Percentiles rank a stretch among this genome's conserved stretches.
Conservation (phyloP, 202 grass and related monocot species). For the Schoenoplectus tabernaemontani region DNA sequence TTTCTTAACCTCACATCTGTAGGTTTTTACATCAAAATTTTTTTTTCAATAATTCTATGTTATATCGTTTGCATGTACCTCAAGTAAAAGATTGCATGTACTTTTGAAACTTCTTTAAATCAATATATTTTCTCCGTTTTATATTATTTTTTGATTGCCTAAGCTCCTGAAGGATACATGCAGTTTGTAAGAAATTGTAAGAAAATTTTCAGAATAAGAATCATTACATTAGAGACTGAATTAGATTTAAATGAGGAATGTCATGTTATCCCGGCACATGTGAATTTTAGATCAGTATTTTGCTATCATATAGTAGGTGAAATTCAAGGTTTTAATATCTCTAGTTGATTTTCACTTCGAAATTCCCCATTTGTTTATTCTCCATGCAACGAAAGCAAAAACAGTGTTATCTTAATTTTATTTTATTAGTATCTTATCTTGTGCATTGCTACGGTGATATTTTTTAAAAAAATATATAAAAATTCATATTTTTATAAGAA, state of each 20-base stretch:
- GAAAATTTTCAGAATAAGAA: conserved; percentile 39
- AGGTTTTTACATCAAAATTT: conserved; percentile 25
- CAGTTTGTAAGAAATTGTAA: conserved; percentile 42
- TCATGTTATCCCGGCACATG: conserved; percentile 41
- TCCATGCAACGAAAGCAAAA: no score
- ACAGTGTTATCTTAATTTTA: no score
- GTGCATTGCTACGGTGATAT: no score
- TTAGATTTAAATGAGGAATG: conserved; percentile 33
- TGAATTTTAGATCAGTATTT: conserved; percentile 43
- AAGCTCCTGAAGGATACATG: conserved; percentile 42
- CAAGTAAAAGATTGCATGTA: no score
- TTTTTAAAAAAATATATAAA: no score
- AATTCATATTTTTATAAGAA: no score
- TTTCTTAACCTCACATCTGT: conserved; percentile 94
- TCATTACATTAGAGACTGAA: conserved; percentile 41
- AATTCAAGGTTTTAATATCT: neutral
- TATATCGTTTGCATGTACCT: no score
- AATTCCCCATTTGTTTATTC: no score
- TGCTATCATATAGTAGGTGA: conserved; percentile 19
- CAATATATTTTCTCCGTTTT: no score
- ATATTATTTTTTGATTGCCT: neutral
- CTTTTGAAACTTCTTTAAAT: no score
- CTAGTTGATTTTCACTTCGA: no score
- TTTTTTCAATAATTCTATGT: neutral
- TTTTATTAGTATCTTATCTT: no score